These are phyloP conservation scores for Tetrapisispora phaffii DNA, from an alignment of 805 yeast genomes.

Conservation along the genomic window DNA sequence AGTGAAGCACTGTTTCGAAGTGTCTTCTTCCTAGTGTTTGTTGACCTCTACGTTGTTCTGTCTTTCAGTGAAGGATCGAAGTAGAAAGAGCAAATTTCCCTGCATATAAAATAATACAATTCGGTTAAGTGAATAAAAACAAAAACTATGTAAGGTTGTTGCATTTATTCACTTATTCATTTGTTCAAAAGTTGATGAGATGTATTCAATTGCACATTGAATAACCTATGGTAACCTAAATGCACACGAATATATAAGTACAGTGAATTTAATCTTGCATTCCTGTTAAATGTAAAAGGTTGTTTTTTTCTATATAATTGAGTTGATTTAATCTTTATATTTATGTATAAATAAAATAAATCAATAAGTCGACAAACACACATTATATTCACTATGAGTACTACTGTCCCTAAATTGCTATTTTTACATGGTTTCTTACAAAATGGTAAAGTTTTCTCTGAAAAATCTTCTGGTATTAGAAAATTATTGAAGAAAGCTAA, in stretches of 20 bases:
- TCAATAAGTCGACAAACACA: too few relatives aligned
- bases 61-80: background rate
- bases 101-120: background rate
- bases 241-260: too few relatives aligned
- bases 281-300: too few relatives aligned
- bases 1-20: too few relatives aligned
- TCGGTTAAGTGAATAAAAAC: background rate
- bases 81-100: background rate
- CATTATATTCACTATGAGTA: slow-evolving; percentile 17
- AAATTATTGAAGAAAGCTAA: slow-evolving; percentile 58
- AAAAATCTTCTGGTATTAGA: slow-evolving; percentile 81
- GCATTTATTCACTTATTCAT: background rate
- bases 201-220: too few relatives aligned
- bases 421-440: slow-evolving; percentile 90
- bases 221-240: too few relatives aligned
- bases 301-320: too few relatives aligned
- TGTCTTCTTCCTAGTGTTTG: too few relatives aligned
- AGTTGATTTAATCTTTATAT: too few relatives aligned
- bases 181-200: background rate
- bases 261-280: too few relatives aligned
- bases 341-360: too few relatives aligned
- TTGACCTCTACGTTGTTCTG: background rate
- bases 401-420: slow-evolving; percentile 40
- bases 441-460: slow-evolving; percentile 72
- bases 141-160: background rate